phyloP scores from a whole-genome alignment of 1,284 basidiomycete genomes.

The Tremellales sp. region DNA sequence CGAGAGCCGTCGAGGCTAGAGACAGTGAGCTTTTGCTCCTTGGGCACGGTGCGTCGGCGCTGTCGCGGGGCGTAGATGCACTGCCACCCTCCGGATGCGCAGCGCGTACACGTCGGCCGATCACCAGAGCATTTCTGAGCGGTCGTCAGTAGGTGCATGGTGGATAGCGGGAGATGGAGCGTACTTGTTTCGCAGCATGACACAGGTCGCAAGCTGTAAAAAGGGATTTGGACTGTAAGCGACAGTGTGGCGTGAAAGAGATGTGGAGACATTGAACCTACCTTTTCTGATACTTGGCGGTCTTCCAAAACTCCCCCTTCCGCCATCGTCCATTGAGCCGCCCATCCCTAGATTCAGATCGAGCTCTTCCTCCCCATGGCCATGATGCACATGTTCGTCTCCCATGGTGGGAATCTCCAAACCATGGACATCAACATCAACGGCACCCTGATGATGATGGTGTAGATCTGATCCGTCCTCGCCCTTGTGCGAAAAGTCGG shows the following conservation, averaged over 20 bases:
- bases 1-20: constrained; percentile 15
- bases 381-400: constrained; percentile 12
- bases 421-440: constrained; percentile 19
- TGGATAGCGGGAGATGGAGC: not conserved
- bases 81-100: constrained; percentile 43
- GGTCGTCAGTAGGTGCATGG: constrained; percentile 2
- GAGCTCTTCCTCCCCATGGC: constrained; percentile 17
- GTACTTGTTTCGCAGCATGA: constrained; percentile 45
- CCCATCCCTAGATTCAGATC: constrained; percentile 29
- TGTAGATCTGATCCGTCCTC: constrained; percentile 10
- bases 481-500: constrained; percentile 36
- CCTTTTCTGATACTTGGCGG: constrained; percentile 46
- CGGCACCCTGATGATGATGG: constrained; percentile 1
- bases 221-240: constrained; percentile 2
- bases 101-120: constrained; percentile 44
- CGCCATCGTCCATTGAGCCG: constrained; percentile 2
- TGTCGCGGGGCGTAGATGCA: constrained; percentile 47
- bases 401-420: constrained; percentile 25
- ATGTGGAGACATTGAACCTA: constrained; percentile 9
- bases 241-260: not conserved
- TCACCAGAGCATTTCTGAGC: constrained; percentile 47
- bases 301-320: constrained; percentile 22
- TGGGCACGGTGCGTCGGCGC: constrained; percentile 44
- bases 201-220: constrained; percentile 47
- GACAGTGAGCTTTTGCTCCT: constrained; percentile 34